Conservation (phyloP, 1,139 yeast genomes). For the Arxiozyma bovina region DNA sequence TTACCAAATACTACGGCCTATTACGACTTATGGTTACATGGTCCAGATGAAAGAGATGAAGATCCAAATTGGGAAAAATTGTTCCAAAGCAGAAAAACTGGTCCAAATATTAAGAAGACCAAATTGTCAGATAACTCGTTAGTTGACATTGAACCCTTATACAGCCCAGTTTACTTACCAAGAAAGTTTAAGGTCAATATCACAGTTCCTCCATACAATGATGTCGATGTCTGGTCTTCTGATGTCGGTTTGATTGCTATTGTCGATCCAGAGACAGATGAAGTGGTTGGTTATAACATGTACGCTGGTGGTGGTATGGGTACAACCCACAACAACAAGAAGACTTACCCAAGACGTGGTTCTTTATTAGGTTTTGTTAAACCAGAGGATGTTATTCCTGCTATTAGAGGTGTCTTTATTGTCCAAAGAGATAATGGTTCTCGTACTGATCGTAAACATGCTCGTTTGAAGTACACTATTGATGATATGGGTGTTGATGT, state of each 20-base stretch:
- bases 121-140: slow-evolving; percentile 81
- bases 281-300: slow-evolving; percentile 65
- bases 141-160: slow-evolving; percentile 78
- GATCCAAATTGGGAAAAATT: slow-evolving; percentile 54
- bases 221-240: slow-evolving; percentile 93
- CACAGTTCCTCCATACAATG: slow-evolving; percentile 93
- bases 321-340: slow-evolving; percentile 89
- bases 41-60: slow-evolving; percentile 66
- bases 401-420: slow-evolving; percentile 85
- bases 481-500: slow-evolving; percentile 85
- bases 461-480: slow-evolving; percentile 92
- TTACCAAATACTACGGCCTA: slow-evolving; percentile 91
- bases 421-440: slow-evolving; percentile 95
- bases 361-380: slow-evolving; percentile 71
- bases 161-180: slow-evolving; percentile 82
- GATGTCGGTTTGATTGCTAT: slow-evolving; percentile 91
- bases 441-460: slow-evolving; percentile 93
- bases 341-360: slow-evolving; percentile 94
- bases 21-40: slow-evolving; percentile 94
- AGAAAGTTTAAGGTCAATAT: slow-evolving; percentile 93
- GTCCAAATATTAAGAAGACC: slow-evolving; percentile 74
- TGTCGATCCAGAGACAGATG: slow-evolving; percentile 54
- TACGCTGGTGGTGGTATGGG: slow-evolving; percentile 99
- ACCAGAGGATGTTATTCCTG: slow-evolving; percentile 60
- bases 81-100: slow-evolving; percentile 68